phyloP scores from a whole-genome alignment of 495 filamentous ascomycete species.

The Xylaria sp. region DNA sequence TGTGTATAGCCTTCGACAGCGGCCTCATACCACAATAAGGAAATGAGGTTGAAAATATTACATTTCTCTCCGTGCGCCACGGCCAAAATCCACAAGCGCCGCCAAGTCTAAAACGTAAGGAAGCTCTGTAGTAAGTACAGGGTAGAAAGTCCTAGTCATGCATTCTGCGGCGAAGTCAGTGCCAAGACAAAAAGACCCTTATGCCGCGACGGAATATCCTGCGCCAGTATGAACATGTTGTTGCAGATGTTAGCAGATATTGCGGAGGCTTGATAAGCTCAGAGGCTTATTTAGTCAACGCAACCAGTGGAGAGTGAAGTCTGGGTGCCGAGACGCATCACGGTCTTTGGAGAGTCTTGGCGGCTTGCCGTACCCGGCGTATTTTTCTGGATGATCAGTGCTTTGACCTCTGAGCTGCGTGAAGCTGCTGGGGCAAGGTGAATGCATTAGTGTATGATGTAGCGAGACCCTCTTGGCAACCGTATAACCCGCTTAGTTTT shows the following conservation, averaged over 20 bases:
- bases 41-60: neutral
- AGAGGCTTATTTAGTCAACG: conserved; percentile 10
- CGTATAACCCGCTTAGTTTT: conserved; percentile 1
- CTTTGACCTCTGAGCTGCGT: conserved; percentile 16
- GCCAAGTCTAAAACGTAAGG: neutral
- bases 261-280: conserved; percentile 1
- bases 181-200: conserved; percentile 10
- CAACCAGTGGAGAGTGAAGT: neutral
- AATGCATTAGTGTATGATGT: conserved; percentile 21
- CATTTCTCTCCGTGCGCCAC: neutral
- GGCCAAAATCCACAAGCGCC: neutral
- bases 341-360: conserved; percentile 12
- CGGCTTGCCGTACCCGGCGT: conserved; percentile 1
- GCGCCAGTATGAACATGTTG: neutral
- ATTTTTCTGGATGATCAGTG: conserved; percentile 12
- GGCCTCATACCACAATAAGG: conserved; percentile 6
- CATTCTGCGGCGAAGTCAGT: conserved; percentile 3
- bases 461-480: neutral
- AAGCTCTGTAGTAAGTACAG: conserved; percentile 9
- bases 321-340: conserved; percentile 23
- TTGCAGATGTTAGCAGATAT: neutral
- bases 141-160: neutral
- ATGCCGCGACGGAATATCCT: neutral
- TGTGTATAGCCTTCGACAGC: neutral
- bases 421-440: conserved; percentile 3